These are phyloP conservation scores for Coniochaeta sp. DNA, from an alignment of 2,329 filamentous ascomycete species.

Conservation along the genomic window DNA sequence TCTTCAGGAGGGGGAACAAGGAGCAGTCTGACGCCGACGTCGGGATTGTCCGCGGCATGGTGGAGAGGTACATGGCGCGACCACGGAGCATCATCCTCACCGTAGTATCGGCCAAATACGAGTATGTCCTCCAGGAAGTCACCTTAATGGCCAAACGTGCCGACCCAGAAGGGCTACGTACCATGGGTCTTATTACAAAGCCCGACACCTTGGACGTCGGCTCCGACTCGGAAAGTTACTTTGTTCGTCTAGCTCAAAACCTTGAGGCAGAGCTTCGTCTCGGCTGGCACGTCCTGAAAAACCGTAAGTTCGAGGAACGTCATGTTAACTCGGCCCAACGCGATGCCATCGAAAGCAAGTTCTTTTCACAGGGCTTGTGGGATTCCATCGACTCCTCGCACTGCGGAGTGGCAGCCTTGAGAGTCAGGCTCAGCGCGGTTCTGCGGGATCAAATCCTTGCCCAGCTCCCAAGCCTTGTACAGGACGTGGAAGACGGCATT, in stretches of 20 bases:
- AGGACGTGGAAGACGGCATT: conserved; percentile 20
- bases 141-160: conserved; percentile 23
- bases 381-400: conserved; percentile 12
- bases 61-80: conserved; percentile 44
- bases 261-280: conserved; percentile 23
- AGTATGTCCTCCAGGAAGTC: conserved; percentile 49
- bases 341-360: conserved; percentile 23
- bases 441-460: conserved; percentile 22
- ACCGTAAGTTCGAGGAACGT: conserved; percentile 23
- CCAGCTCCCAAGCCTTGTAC: conserved; percentile 22
- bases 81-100: conserved; percentile 47
- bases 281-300: conserved; percentile 32
- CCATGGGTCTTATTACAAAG: conserved; percentile 43
- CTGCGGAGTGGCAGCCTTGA: conserved; percentile 14
- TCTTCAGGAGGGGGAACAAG: conserved; percentile 33
- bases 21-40: conserved; percentile 30
- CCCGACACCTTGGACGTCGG: conserved; percentile 25
- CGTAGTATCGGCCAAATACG: conserved; percentile 40
- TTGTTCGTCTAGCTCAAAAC: conserved; percentile 21
- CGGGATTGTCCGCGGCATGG: conserved; percentile 31
- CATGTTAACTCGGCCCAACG: conserved; percentile 19
- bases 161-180: conserved; percentile 26
- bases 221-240: conserved; percentile 20
- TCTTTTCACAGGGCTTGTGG: conserved; percentile 20
- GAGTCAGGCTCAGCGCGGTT: conserved; percentile 18